Base-by-base conservation (phyloP, 2,329 filamentous ascomycete species). In the Hypoxylon sp. region DNA sequence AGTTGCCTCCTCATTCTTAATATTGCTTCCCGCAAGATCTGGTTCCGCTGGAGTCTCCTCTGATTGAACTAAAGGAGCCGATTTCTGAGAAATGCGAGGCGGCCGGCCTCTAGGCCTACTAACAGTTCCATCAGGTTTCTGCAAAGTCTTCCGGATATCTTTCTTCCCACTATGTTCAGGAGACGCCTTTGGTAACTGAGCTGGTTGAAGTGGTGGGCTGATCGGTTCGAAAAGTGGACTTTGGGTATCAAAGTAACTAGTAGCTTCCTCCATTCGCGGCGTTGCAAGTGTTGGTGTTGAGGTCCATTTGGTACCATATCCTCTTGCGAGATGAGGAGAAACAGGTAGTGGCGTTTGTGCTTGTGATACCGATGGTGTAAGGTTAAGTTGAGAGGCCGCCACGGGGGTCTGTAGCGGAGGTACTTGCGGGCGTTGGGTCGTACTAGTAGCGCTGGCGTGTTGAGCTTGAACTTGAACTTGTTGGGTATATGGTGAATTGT, bases 1-100 rank as follows among this genome's bases (percentile, higher is more conserved):
- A 3, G 88, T 90, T 5, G 82, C 81, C 44, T 82, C 86, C 76
- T 91, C 88, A 66, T 88, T 81, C 80, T 91, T 91, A 59, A 91
- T 84, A 59, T 77, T 82, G n/a, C 79, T 78, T 17, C 77, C 75
- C 10, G 77, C 64, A 48, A 78, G 79, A 48, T 81, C 78, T 39
- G 80, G 78, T 57, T 87, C 85, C 58, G 81, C 74, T 14, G 82
- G 80, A 35, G 82, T 76, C 70, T 88, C 86, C 66, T 87, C 85
- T 2, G 81, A 78, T 66, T 84, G 83, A 14, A 83, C 84, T 19
- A 66, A 50, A 53, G 67, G 57, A 26, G 73, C 67, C 17, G 74
- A 72, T 59, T 79, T 82, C 54, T 81, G 80, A 11, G 76, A 70
- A 47, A 74, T 78, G 26, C 81, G 81, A 14, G 81, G 74, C 13